Conservation (phyloP, 2,329 filamentous ascomycete genomes). For the Ceratocystis papillata region DNA sequence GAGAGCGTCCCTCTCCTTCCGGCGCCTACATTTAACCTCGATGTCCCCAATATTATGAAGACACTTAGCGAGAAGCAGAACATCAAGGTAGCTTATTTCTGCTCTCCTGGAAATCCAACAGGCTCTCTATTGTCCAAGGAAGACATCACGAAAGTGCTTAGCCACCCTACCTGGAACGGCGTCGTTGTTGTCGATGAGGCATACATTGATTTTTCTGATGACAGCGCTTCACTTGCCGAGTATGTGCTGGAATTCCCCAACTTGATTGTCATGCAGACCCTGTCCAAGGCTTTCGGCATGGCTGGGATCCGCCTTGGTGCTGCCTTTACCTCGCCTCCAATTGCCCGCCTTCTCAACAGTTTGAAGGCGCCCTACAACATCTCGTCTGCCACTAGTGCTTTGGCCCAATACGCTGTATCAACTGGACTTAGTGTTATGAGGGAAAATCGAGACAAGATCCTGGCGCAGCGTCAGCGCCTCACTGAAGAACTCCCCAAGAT, state of each 20-base stretch:
- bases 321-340: conserved; percentile 63
- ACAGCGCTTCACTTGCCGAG: conserved; percentile 68
- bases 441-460: conserved; percentile 55
- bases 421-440: conserved; percentile 64
- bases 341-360: conserved; percentile 74
- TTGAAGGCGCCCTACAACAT: conserved; percentile 97
- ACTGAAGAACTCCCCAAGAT: conserved; percentile 62
- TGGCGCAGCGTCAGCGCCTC: conserved; percentile 67
- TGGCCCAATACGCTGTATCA: conserved; percentile 64
- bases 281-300: conserved; percentile 95
- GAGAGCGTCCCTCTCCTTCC: conserved; percentile 74
- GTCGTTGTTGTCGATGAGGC: conserved; percentile 89
- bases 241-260: conserved; percentile 92
- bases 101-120: conserved; percentile 91
- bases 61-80: conserved; percentile 47
- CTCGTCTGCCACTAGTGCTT: conserved; percentile 70
- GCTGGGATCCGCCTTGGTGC: conserved; percentile 85
- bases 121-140: conserved; percentile 65
- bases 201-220: conserved; percentile 83
- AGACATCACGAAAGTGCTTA: conserved; percentile 61
- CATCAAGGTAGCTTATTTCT: conserved; percentile 86
- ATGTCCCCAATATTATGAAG: conserved; percentile 56
- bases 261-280: conserved; percentile 92
- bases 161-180: conserved; percentile 90
- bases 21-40: conserved; percentile 61